phyloP scores from a whole-genome alignment of 306 rosid species.

The Cajanus cajan region DNA sequence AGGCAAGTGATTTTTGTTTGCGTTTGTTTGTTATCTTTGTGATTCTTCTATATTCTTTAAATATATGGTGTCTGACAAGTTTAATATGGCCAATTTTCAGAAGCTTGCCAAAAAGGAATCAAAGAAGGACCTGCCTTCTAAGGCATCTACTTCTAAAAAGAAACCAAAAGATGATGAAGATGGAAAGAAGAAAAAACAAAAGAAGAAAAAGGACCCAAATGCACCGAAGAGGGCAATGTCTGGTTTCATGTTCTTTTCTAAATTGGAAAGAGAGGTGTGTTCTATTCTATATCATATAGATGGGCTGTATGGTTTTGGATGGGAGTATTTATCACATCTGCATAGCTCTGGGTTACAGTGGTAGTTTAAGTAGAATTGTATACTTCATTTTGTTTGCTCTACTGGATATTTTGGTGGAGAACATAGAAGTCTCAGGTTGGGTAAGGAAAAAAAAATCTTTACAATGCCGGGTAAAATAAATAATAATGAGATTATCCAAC shows the following conservation, averaged over 20 bases:
- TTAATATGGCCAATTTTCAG: conserved; percentile 49
- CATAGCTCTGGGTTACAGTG: neutral
- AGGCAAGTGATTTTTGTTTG: conserved; percentile 52
- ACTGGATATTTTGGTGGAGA: neutral
- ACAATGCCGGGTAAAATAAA: neutral
- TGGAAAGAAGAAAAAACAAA: conserved; percentile 86
- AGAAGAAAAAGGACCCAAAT: conserved; percentile 97
- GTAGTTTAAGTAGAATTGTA: neutral
- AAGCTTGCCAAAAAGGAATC: conserved; percentile 84
- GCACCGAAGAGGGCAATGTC: conserved; percentile 97
- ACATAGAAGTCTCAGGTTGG: neutral
- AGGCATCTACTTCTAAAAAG: conserved; percentile 83
- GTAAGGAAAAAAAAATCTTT: neutral
- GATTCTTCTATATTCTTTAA: conserved; percentile 4
- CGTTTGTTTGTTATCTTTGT: neutral
- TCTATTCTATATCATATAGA: conserved; percentile 10
- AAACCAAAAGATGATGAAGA: conserved; percentile 77
- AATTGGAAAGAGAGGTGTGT: conserved; percentile 93
- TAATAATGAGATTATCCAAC: neutral
- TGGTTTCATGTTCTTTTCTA: conserved; percentile 97
- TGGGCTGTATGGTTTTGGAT: neutral
- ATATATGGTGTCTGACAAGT: conserved; percentile 20
- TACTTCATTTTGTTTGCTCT: neutral
- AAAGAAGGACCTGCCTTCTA: conserved; percentile 71
- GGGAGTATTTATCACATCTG: neutral